A percentile compares a stretch with the other conserved stretches of the same genome.
Conservation (phyloP, 2,329 filamentous ascomycete genomes). For the Stachybotrys chartarum region DNA sequence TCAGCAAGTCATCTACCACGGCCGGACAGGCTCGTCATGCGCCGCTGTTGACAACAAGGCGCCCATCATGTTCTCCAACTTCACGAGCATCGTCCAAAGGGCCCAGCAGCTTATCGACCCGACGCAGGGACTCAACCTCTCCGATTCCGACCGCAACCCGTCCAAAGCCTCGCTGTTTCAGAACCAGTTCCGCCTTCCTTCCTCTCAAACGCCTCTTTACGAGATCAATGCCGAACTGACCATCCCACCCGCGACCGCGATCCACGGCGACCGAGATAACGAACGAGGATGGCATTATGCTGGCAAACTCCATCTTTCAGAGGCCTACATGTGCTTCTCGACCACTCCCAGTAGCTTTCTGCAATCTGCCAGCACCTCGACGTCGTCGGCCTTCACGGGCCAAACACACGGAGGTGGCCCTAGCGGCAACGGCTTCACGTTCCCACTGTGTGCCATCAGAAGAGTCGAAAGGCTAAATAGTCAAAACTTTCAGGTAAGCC, state of each 20-base stretch:
- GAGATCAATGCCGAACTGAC: slow-evolving; percentile 96
- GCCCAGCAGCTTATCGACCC: slow-evolving; percentile 93
- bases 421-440: slow-evolving; percentile 89
- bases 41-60: slow-evolving; percentile 24
- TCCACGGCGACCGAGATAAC: slow-evolving; percentile 62
- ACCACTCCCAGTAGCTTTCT: slow-evolving; percentile 86
- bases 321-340: slow-evolving; percentile 93
- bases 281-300: slow-evolving; percentile 80
- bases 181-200: slow-evolving; percentile 90
- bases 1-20: not conserved
- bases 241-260: slow-evolving; percentile 65
- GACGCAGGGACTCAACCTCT: slow-evolving; percentile 66
- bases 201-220: slow-evolving; percentile 85
- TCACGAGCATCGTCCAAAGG: slow-evolving; percentile 83
- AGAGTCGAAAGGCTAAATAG: slow-evolving; percentile 90
- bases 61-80: slow-evolving; percentile 48
- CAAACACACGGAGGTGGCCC: slow-evolving; percentile 90
- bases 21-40: slow-evolving; percentile 25
- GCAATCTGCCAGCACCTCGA: slow-evolving; percentile 68
- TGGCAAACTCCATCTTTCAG: slow-evolving; percentile 87
- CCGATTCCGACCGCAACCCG: slow-evolving; percentile 70
- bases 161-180: slow-evolving; percentile 92
- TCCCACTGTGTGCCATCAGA: slow-evolving; percentile 85
- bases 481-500: slow-evolving; percentile 66
- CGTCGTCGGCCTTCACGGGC: slow-evolving; percentile 80